Evolutionary conservation across 805 yeast genomes (phyloP), one percentile per base, ranked within the genome.

Genomic region (Candida boidinii): DNA sequence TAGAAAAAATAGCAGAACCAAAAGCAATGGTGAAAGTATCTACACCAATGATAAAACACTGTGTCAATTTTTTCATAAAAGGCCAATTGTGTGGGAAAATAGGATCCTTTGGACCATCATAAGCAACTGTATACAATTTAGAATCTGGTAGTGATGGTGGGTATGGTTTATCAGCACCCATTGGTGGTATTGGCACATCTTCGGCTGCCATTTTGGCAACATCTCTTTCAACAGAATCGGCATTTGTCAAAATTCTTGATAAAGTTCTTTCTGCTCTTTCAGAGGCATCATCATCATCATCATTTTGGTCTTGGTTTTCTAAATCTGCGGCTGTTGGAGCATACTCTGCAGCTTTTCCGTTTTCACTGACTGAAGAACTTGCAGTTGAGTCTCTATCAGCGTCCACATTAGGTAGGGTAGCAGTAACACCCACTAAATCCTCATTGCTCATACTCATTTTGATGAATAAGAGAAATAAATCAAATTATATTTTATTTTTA

Each of bases 1-100:
- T 66, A 1, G 95, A 73, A 48, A 78, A 84, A 50, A 84, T 68
- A n/a, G 95, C 81, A 3, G 95, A 84, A 29, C 94, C 92, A 70
- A 81, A 76, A 2, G 88, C 68, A 24, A 77, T 66, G 28, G 61
- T 43, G 35, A 55, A 52, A 20, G 83, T 73, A 37, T 65, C 50
- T 19, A 58, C 49, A n/a, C 77, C 77, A 28, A 76, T 54, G 8
- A 63, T 44, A 0, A 50, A 26, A 49, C 76, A 66, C n/a, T 64
- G 55, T 8, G 52, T 29, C 1, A 64, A n/a, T 47, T 77, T 80
- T 37, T 58, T 64, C 26, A 34, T 45, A 25, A 60, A 11, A 1
- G 79, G 53, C 90, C 88, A 85, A 51, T 87, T 86, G 49, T 76
- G 78, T 0, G 96, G 95, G 52, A 78, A 85, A 7, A 57, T 37